Evolutionary conservation across 208 protist genomes (phyloP), one percentile per base, ranked within the genome.

Genomic region (Phytomonas francai): DNA sequence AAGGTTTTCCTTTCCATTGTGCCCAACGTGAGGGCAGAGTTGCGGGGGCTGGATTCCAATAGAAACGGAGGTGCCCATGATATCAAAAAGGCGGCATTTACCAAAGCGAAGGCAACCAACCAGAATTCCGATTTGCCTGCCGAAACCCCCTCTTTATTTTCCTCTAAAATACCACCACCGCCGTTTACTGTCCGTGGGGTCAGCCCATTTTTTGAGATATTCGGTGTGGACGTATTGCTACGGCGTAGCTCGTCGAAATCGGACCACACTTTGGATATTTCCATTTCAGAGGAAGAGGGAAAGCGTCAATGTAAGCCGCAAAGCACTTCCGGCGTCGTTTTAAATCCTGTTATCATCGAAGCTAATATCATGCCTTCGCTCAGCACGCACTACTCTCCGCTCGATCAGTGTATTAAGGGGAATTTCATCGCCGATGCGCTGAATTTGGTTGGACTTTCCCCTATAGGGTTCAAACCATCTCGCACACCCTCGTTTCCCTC

Each of bases 351-450:
- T 28, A 49, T 96, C 12, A 77, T 96, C 77, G 88, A 96, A 73
- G 81, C 94, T 12, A 96, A 96, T 67, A 88, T 90, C 39, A 92
- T 94, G 82, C 91, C 91, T 3, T 91, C 88, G 3, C 79, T 96
- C 42, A 89, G 83, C 70, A 90, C 87, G 7, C 81, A 92, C 67
- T 93, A 88, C 72, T 88, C 82, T 11, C 54, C 73, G 30, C 69
- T 96, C 0, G 91, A 96, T 57, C 84, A 94, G 65, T 81, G 83
- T 63, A 71, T 96, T 58, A 96, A 96, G 68, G 78, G 73, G 3
- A 89, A 85, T 57, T 77, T 96, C 59, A 75, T 96, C 42, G 82
- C 91, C 14, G 85, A 92, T 51, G 71, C 79, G 14, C 74, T 96
- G 45, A 93, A 80, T n/a, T 79, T 96, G n/a, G 80, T 91, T 16